These are phyloP conservation scores for Coffea canephora DNA, from an alignment of 257 asterid genomes.

Conservation along the genomic window DNA sequence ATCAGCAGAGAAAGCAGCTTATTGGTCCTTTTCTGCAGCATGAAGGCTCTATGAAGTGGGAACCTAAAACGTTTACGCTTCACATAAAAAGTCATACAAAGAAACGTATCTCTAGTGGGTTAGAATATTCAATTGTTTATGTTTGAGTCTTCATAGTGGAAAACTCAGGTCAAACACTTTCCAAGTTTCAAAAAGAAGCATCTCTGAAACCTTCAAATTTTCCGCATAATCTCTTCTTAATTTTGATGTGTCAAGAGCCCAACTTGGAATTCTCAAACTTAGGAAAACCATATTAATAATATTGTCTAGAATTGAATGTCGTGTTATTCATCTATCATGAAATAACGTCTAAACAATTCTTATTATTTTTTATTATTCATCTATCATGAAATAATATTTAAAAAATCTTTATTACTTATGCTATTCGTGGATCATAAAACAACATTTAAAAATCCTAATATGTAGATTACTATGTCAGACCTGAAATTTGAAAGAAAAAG, in stretches of 20 bases:
- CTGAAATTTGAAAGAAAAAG: neutral
- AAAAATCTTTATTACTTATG: too few species aligned
- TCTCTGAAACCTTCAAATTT: neutral
- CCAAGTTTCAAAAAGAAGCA: neutral
- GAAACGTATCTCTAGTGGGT: neutral
- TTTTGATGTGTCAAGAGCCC: too few species aligned
- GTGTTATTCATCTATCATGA: neutral
- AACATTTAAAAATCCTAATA: too few species aligned
- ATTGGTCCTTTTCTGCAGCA: neutral
- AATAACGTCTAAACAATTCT: neutral
- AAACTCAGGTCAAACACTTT: slow-evolving; percentile 10
- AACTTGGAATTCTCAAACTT: too few species aligned
- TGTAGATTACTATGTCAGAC: neutral
- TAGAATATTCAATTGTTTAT: neutral
- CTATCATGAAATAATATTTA: too few species aligned
- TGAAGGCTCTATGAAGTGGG: neutral
- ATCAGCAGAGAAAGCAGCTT: neutral
- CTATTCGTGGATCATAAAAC: too few species aligned
- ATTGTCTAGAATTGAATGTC: neutral
- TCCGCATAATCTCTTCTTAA: neutral
- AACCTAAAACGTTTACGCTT: neutral
- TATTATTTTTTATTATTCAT: too few species aligned
- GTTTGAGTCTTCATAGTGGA: neutral
- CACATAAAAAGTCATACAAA: neutral
- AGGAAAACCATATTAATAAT: neutral